Base-by-base conservation (phyloP, 352 stramenopile species). In the Phytopythium sindhum region DNA sequence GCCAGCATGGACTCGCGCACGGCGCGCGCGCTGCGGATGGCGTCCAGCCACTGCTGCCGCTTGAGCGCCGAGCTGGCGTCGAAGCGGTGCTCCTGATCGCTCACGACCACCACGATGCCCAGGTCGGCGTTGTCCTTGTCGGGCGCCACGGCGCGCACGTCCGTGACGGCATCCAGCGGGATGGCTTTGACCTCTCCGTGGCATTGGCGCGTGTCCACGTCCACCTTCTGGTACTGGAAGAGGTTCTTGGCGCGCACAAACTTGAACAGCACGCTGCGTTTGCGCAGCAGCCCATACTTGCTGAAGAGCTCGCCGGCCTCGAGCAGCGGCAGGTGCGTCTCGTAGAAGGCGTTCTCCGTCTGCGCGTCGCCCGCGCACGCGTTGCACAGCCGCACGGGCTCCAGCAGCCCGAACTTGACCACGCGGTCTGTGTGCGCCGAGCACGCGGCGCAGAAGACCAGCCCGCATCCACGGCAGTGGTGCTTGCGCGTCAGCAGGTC, bases 221-320 rank as follows among this genome's bases (percentile, higher is more conserved):
- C 75, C 33, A 89, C 71, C 26, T 78, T 85, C 68, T 90, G 83
- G 74, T 90, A 91, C 74, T 91, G 80, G 63, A 91, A 80, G 7
- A 91, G 60, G 62, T 81, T 77, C 64, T 80, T 87, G n/a, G 63
- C 62, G 21, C 77, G 80, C 19, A 90, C 63, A 45, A 87, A 91
- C 51, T 70, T 74, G 55, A 91, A 67, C 51, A 74, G 70, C 29
- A 90, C 77, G 24, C 78, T 48, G 44, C 77, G 73, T 60, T 88
- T 89, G 44, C 78, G 68, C 45, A 90, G 69, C 64, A 91, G 48
- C 1, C 80, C 80, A 66, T 91, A 76, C 77, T 91, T 91, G 66
- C 69, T 78, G 54, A 91, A 86, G 33, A 89, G 61, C 21, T 86
- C 81, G 66, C 80, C 83, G 12, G 51, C 64, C 48, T 90, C 80